Percentiles rank a stretch among this genome's conserved stretches.
Conservation (phyloP, 768 basidiomycete species). For the Ramaria sp. region DNA sequence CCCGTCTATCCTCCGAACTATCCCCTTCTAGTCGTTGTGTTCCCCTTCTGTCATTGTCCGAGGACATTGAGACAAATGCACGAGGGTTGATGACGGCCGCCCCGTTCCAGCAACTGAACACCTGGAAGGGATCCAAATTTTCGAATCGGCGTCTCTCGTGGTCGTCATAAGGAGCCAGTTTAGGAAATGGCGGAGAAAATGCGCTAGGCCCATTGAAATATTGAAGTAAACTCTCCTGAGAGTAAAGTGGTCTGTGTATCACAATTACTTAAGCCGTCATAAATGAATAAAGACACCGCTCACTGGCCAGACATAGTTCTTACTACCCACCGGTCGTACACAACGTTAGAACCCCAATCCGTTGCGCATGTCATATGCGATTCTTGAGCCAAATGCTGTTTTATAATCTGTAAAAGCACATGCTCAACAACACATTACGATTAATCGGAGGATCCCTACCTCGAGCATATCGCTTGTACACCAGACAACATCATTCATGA, state of each 20-base stretch:
- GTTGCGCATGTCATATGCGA: slow-evolving; percentile 36
- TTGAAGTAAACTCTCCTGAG: slow-evolving; percentile 34
- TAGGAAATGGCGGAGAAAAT: slow-evolving; percentile 15
- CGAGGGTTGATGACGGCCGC: slow-evolving; percentile 35
- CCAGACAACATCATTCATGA: slow-evolving; percentile 39
- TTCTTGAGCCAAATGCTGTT: slow-evolving; percentile 33
- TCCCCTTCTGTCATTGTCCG: background rate
- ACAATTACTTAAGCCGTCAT: slow-evolving; percentile 9
- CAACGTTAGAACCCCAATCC: slow-evolving; percentile 36
- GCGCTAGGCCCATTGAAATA: slow-evolving; percentile 27
- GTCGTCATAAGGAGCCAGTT: slow-evolving; percentile 33
- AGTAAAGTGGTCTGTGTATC: slow-evolving; percentile 30
- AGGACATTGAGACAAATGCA: slow-evolving; percentile 27
- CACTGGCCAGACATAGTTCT: background rate
- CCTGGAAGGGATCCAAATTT: slow-evolving; percentile 32
- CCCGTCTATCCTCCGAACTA: background rate
- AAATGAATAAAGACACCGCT: background rate
- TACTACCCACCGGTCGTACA: slow-evolving; percentile 25
- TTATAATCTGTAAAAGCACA: slow-evolving; percentile 14
- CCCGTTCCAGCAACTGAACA: slow-evolving; percentile 41
- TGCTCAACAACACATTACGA: background rate
- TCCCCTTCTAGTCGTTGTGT: background rate
- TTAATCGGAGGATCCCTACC: slow-evolving; percentile 16
- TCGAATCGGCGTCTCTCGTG: slow-evolving; percentile 32
- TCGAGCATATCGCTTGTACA: slow-evolving; percentile 36